Base-by-base conservation (phyloP, 192 early-diverging fungal genomes). In the Entophlyctis luteolus region DNA sequence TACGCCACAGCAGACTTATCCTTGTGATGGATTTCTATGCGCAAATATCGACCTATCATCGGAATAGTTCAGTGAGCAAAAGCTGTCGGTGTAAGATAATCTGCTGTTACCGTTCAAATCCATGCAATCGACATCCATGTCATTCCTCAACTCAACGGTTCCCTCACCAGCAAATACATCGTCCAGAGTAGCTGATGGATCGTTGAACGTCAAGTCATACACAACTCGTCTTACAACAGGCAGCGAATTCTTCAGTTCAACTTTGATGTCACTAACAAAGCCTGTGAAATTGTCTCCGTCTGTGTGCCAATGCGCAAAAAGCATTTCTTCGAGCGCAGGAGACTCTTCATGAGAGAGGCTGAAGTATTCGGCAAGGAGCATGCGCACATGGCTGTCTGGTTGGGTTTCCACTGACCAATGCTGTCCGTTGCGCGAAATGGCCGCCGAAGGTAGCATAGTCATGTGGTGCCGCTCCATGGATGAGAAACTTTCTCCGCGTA, bases 251-350 rank as follows among this genome's bases (percentile, higher is more conserved):
- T 39, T 37, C 10, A 69, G 48, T 28, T 68, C 67, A 6, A 78
- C 25, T 20, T 22, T 37, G 14, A 78, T 69, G 27, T 72, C 36
- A 12, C 57, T 34, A 14, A 78, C 50, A 46, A 45, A 37, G 5
- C 72, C 77, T 22, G 50, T 46, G 33, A 73, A 78, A 48, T 75
- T 78, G 57, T 78, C 77, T 1, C 77, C 77, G 37, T 78, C 77
- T n/a, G 70, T 59, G 58, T 78, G 77, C 77, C 77, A 78, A 48
- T 75, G 72, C 10, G 52, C 58, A 56, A 74, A 74, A 18, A 65
- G 4, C 32, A 71, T 32, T 20, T 57, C 38, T 10, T 59, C 48
- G n/a, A 32, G 27, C 28, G 33, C 10, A 2, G 54, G 54, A 12
- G 34, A 32, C 6, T 55, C 34, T 10, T 28, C 28, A 16, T 54